Percentiles rank a stretch among this genome's conserved stretches.
phyloP scores from a whole-genome alignment of 495 filamentous ascomycete species.

The Penicillium silybi region DNA sequence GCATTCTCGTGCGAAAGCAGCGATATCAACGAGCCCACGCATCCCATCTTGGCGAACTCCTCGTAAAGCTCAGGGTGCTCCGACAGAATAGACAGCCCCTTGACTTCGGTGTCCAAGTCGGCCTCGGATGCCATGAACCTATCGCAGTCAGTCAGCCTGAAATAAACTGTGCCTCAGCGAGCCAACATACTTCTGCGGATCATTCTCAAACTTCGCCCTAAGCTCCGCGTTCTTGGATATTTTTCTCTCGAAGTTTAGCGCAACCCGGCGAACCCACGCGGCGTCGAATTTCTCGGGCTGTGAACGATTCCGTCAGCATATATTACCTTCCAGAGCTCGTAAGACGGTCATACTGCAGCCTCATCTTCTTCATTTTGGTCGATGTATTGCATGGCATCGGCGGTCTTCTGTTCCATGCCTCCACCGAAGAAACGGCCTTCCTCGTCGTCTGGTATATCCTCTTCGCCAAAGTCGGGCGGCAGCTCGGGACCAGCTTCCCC shows the following conservation, averaged over 20 bases:
- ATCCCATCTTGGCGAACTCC: slow-evolving; percentile 78
- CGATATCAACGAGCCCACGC: slow-evolving; percentile 68
- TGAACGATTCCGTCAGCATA: slow-evolving; percentile 12
- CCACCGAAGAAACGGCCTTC: slow-evolving; percentile 95
- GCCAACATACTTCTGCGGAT: slow-evolving; percentile 76
- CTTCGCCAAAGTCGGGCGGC: slow-evolving; percentile 61
- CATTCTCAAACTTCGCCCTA: slow-evolving; percentile 78
- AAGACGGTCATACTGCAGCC: slow-evolving; percentile 29
- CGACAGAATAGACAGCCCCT: slow-evolving; percentile 78
- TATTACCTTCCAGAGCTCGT: background rate
- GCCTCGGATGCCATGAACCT: slow-evolving; percentile 83
- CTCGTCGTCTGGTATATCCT: slow-evolving; percentile 69
- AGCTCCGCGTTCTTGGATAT: slow-evolving; percentile 92
- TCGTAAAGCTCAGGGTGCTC: slow-evolving; percentile 83
- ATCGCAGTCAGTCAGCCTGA: slow-evolving; percentile 9
- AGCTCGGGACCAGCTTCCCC: slow-evolving; percentile 65
- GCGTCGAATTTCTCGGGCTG: slow-evolving; percentile 74
- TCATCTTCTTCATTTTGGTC: slow-evolving; percentile 62
- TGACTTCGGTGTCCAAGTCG: slow-evolving; percentile 87
- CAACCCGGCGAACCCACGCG: slow-evolving; percentile 77
- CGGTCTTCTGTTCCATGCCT: slow-evolving; percentile 76
- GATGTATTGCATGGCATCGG: slow-evolving; percentile 86
- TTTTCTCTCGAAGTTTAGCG: slow-evolving; percentile 83
- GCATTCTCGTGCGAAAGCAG: slow-evolving; percentile 93
- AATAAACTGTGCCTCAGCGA: background rate